Evolutionary conservation across 75 land plant species (phyloP).

Genomic region (Pinus tabuliformis): DNA sequence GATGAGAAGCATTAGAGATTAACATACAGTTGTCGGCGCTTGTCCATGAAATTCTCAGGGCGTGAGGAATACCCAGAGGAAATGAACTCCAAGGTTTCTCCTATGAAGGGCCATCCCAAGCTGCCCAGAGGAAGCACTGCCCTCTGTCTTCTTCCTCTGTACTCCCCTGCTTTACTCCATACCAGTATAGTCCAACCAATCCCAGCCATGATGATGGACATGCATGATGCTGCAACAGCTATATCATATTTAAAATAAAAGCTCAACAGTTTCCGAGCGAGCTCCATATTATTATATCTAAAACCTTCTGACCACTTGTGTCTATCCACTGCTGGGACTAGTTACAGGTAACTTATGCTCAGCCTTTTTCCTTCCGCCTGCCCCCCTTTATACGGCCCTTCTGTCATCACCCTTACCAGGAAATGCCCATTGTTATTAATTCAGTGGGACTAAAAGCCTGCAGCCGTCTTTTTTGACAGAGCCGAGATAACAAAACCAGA

Average conservation of each 20-base stretch:
- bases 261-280: neutral
- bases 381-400: no score
- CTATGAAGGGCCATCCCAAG: conserved; percentile 66
- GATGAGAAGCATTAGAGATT: neutral
- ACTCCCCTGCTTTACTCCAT: conserved; percentile 1
- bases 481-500: no score
- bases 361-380: no score
- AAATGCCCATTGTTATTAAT: no score
- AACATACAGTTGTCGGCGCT: conserved; percentile 18
- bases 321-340: no score
- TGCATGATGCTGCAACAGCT: neutral
- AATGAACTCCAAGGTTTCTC: conserved; percentile 71
- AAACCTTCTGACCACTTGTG: no score
- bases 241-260: neutral
- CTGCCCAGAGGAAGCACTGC: conserved; percentile 40
- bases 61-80: conserved; percentile 47
- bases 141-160: neutral
- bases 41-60: conserved; percentile 66
- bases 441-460: no score
- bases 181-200: neutral
- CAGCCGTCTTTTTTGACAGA: no score
- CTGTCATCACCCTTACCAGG: no score
- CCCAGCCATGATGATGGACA: conserved; percentile 2
- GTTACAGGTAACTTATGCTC: no score
- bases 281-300: conserved; percentile 2